A percentile compares a stretch with the other conserved stretches of the same genome.
Conservation (phyloP, 257 asterid genomes). For the Petunia axillaris region DNA sequence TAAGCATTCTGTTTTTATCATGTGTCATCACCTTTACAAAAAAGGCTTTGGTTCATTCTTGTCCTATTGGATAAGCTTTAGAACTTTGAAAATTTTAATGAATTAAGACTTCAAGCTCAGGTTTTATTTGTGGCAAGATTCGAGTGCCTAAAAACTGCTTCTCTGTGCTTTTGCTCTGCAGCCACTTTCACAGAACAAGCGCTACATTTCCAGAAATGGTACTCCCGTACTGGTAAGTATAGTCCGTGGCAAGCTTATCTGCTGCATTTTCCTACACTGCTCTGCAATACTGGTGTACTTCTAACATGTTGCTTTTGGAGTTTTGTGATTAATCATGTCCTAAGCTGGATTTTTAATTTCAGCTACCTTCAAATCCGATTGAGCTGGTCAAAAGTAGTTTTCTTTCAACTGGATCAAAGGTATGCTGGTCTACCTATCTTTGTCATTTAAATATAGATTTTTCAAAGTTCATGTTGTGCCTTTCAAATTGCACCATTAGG, state of each 20-base stretch:
- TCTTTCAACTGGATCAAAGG: conserved; percentile 82
- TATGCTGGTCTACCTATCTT: conserved; percentile 34
- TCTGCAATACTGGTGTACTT: neutral
- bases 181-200: conserved; percentile 91
- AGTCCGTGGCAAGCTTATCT: neutral
- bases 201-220: conserved; percentile 83
- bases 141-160: conserved; percentile 24
- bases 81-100: neutral
- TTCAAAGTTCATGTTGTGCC: neutral
- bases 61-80: neutral
- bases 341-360: conserved; percentile 31
- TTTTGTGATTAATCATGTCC: conserved; percentile 4
- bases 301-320: neutral
- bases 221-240: conserved; percentile 66
- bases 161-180: conserved; percentile 41
- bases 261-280: neutral
- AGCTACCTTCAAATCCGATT: conserved; percentile 86
- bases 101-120: neutral
- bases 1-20: conserved; percentile 40
- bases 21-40: neutral
- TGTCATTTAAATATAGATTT: neutral
- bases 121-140: neutral
- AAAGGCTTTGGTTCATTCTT: neutral
- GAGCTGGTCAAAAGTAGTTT: conserved; percentile 69
- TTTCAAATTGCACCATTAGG: neutral